Evolutionary conservation across 331 rosid genomes (phyloP), one percentile per base, ranked within the genome.

Genomic region (Saraca asoca): DNA sequence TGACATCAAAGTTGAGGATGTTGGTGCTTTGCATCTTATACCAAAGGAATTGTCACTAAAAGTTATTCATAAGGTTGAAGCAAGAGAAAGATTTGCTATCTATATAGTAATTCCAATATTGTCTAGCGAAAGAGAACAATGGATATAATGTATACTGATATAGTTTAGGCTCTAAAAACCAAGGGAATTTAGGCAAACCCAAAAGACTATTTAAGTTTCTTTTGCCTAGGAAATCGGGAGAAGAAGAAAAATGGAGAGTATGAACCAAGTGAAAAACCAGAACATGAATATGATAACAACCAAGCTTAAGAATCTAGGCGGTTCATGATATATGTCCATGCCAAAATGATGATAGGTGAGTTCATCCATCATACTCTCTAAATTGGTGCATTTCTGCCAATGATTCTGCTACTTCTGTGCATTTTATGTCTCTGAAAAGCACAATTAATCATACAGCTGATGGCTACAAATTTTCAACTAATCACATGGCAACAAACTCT

Each of bases 291-390:
- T 13, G 80, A 77, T 72, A 77, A 81, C 49, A 69, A 63, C 17
- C 62, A 68, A 77, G 82, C 82, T 59, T 80, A 81, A 53, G 54
- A 73, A 15, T 63, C 77, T 9, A 64, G 85, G 69, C 73, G 82
- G 43, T 77, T 77, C 72, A 81, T 81, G 85, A 81, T 81, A 58
- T 81, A 81, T 48, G 75, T 81, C 41, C 85, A 81, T 77, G 77
- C 82, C 54, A 81, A 81, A 77, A 51, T 70, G 79, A 81, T 81
- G 85, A 77, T 77, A 73, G 85, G 85, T 77, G n/a, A n/a, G n/a
- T n/a, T n/a, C n/a, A n/a, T n/a, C n/a, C n/a, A n/a, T n/a, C n/a
- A n/a, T n/a, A n/a, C 38, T 24, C 54, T 34, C n/a, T n/a, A n/a
- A 34, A 34, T 2, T 34, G 3, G 14, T 58, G 10, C 49, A 10